Conservation (phyloP, 257 asterid genomes). For the Penstemon newberryi region DNA sequence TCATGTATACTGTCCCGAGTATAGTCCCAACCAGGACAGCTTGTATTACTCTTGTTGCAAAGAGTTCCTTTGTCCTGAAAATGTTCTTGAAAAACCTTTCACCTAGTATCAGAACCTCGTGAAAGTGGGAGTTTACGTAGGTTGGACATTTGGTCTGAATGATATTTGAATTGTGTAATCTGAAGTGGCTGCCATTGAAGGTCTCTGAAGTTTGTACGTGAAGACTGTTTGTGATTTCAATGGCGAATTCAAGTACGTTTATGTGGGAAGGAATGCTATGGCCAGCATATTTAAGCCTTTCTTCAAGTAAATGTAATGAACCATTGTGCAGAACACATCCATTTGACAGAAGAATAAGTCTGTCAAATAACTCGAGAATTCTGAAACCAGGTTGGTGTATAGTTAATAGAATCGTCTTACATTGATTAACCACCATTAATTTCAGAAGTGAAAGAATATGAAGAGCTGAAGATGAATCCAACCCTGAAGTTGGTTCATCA, state of each 20-base stretch:
- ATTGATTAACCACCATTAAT: constrained; percentile 45
- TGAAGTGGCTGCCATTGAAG: constrained; percentile 10
- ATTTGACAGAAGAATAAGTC: constrained; percentile 59
- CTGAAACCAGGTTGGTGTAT: constrained; percentile 89
- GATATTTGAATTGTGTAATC: constrained; percentile 6
- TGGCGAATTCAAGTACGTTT: constrained; percentile 80
- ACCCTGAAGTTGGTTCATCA: constrained; percentile 88
- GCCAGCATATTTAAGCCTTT: constrained; percentile 42
- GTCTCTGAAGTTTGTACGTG: constrained; percentile 32
- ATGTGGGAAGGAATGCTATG: constrained; percentile 56
- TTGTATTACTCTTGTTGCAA: constrained; percentile 59
- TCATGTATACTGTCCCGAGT: constrained; percentile 74
- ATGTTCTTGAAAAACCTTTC: constrained; percentile 69
- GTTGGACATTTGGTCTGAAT: constrained; percentile 20
- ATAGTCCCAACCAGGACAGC: constrained; percentile 58
- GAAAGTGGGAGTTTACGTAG: constrained; percentile 43
- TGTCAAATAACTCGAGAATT: constrained; percentile 66
- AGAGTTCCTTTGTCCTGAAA: constrained; percentile 73
- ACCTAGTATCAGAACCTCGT: constrained; percentile 55
- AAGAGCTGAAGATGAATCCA: constrained; percentile 84
- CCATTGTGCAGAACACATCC: constrained; percentile 69
- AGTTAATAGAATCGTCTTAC: constrained; percentile 66
- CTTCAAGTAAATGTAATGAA: constrained; percentile 50
- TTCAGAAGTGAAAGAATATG: constrained; percentile 54
- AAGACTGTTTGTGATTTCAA: constrained; percentile 43